Evolutionary conservation across 2,329 filamentous ascomycete species (phyloP).

Genomic region (Fusarium gaditjirri): DNA sequence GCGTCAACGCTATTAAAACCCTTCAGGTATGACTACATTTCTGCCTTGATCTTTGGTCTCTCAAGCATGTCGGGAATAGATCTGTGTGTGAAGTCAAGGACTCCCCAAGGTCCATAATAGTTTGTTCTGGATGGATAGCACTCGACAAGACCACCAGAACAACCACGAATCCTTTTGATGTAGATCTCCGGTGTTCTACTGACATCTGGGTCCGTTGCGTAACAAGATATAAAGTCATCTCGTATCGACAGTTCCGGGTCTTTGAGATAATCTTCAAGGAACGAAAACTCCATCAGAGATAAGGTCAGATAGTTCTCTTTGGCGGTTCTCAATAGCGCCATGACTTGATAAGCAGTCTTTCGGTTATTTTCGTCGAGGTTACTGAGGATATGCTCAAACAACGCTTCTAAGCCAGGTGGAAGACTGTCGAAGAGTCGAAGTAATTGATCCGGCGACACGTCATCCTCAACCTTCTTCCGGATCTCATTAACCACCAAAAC

Average conservation of each 20-base stretch:
- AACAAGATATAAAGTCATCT: background rate
- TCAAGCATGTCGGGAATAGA: conserved; percentile 2
- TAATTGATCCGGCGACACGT: background rate
- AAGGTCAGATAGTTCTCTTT: background rate
- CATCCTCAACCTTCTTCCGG: background rate
- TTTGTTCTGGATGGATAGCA: fast-evolving
- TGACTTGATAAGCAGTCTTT: background rate
- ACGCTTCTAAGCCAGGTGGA: background rate
- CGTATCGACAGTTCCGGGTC: background rate
- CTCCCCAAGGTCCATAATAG: background rate
- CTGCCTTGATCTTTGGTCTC: background rate
- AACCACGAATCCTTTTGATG: background rate
- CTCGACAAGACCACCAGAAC: background rate
- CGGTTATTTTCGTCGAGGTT: background rate
- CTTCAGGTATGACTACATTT: background rate
- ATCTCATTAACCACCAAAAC: background rate
- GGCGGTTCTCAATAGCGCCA: background rate
- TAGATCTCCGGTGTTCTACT: background rate
- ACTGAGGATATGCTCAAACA: background rate
- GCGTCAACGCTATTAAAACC: background rate
- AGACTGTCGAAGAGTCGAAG: background rate
- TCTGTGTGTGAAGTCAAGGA: background rate
- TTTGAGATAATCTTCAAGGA: background rate
- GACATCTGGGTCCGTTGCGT: background rate
- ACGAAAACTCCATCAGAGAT: background rate